These are phyloP conservation scores for Plantago major DNA, from an alignment of 257 asterid species.

Conservation along the genomic window DNA sequence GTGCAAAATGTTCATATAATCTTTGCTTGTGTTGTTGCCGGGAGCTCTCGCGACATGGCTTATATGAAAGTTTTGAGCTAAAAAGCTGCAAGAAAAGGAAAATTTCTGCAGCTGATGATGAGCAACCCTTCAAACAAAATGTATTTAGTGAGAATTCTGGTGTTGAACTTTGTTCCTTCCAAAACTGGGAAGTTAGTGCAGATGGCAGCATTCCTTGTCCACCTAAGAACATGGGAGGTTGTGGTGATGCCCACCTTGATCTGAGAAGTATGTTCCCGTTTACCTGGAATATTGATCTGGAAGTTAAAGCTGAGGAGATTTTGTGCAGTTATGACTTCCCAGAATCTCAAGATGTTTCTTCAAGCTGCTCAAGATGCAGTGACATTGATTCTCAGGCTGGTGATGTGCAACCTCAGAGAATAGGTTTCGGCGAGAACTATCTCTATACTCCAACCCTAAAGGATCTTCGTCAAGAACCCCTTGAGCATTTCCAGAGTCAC, in stretches of 20 bases:
- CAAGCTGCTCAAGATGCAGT: conserved; percentile 40
- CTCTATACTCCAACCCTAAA: conserved; percentile 62
- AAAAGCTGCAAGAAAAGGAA: conserved; percentile 46
- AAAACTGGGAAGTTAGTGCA: conserved; percentile 41
- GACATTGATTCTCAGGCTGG: conserved; percentile 24
- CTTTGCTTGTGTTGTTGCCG: conserved; percentile 83
- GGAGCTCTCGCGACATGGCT: conserved; percentile 47
- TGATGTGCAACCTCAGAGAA: conserved; percentile 31
- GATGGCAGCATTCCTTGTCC: conserved; percentile 76
- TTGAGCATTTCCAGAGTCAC: conserved; percentile 83
- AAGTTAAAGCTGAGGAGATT: conserved; percentile 61
- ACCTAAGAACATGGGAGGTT: conserved; percentile 66
- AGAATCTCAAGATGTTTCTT: conserved; percentile 41
- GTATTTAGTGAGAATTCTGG: conserved; percentile 32
- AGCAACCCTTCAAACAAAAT: conserved; percentile 24
- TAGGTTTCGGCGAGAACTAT: conserved; percentile 47
- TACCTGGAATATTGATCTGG: conserved; percentile 69
- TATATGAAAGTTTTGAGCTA: conserved; percentile 29
- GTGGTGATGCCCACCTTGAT: conserved; percentile 61
- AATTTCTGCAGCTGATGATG: conserved; percentile 36
- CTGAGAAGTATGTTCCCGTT: conserved; percentile 66
- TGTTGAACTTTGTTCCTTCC: conserved; percentile 27
- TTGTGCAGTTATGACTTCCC: conserved; percentile 44
- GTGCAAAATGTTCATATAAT: conserved; percentile 70
- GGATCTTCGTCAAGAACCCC: conserved; percentile 58